Conservation (phyloP, 1,284 basidiomycete species). For the Inonotus obliquus region DNA sequence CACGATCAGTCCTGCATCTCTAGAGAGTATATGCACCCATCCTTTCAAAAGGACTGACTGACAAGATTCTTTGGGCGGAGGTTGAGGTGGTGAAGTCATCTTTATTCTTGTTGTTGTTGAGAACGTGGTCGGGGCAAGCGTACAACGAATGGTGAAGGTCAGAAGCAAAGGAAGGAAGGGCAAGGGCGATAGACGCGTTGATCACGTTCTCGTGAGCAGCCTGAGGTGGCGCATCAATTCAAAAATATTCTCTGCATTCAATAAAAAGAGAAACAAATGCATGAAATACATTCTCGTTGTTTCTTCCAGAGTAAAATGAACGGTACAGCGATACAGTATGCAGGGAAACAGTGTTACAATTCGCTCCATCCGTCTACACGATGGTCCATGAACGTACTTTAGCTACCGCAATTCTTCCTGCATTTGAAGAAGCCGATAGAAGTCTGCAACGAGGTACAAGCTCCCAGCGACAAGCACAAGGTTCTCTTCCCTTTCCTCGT, state of each 20-base stretch:
- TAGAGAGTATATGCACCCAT: not conserved
- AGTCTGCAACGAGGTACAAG: conserved; percentile 18
- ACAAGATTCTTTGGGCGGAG: conserved; percentile 15
- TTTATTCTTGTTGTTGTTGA: not conserved
- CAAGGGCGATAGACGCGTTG: not conserved
- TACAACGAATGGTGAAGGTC: not conserved
- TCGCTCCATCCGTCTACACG: too few species aligned
- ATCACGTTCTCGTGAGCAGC: not conserved
- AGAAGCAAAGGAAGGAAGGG: not conserved
- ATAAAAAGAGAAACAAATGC: too few species aligned
- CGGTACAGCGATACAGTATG: too few species aligned
- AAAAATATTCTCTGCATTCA: not conserved
- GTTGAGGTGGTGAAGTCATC: not conserved
- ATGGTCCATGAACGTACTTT: too few species aligned
- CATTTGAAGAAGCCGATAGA: conserved; percentile 10
- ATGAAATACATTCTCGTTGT: too few species aligned
- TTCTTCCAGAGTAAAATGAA: too few species aligned
- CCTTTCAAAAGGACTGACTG: not conserved
- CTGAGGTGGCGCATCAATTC: not conserved
- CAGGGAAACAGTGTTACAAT: too few species aligned
- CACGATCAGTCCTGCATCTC: not conserved
- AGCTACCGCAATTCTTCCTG: not conserved
- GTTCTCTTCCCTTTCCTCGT: not conserved
- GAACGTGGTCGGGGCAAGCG: not conserved
- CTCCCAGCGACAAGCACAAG: conserved; percentile 19